Evolutionary conservation across 2,329 filamentous ascomycete genomes (phyloP).

Genomic region (Ceratocystis lukuohia): DNA sequence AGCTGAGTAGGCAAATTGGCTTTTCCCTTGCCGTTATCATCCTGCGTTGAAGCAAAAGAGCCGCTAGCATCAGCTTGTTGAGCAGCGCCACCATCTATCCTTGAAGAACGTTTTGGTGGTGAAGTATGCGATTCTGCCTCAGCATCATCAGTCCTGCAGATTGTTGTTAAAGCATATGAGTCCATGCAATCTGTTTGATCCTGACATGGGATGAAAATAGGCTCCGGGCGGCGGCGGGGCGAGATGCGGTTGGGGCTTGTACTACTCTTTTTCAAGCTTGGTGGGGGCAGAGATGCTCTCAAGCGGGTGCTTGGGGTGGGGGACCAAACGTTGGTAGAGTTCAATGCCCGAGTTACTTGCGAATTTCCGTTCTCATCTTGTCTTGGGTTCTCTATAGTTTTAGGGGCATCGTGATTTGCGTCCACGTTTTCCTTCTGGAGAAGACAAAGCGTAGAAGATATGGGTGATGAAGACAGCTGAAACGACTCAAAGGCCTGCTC

Average conservation of each 20-base stretch:
- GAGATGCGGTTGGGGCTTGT: not conserved
- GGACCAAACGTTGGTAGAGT: no score
- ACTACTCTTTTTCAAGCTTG: not conserved
- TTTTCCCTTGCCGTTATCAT: not conserved
- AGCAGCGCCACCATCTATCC: not conserved
- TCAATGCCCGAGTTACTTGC: no score
- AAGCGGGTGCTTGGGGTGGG: not conserved
- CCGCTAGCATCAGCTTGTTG: not conserved
- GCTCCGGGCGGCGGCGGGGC: not conserved
- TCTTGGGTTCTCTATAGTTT: not conserved
- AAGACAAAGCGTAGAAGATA: not conserved
- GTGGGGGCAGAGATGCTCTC: not conserved
- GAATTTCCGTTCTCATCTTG: not conserved
- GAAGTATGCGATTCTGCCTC: not conserved
- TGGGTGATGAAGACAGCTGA: not conserved
- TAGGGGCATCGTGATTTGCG: not conserved
- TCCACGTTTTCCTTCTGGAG: not conserved
- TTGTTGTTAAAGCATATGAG: not conserved
- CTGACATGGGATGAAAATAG: slow-evolving; percentile 11
- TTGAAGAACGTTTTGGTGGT: not conserved
- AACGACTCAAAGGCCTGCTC: not conserved
- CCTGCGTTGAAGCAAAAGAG: not conserved
- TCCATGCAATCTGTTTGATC: not conserved
- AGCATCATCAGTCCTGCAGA: not conserved
- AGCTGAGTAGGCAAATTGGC: not conserved